Conservation (phyloP, 2,329 filamentous ascomycete genomes). For the Phialophora macrospora region DNA sequence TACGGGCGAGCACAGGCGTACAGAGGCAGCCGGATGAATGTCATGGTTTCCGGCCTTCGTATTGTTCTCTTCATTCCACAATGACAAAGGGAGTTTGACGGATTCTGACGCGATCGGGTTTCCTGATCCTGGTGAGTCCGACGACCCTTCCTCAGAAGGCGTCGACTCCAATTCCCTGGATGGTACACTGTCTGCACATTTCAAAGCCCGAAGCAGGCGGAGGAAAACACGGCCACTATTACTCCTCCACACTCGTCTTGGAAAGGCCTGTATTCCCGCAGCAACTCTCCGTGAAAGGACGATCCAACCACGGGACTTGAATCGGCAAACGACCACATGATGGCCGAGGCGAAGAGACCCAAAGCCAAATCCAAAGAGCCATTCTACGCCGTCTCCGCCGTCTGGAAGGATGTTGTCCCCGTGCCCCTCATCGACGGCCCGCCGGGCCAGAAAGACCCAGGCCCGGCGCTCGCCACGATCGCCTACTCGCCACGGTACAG, state of each 20-base stretch:
- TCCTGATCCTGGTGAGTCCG: neutral
- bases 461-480: conserved; percentile 81
- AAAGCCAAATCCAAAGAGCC: conserved; percentile 35
- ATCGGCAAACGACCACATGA: neutral
- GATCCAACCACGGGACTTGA: neutral
- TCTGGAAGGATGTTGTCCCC: conserved; percentile 83
- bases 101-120: neutral
- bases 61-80: conserved; percentile 34
- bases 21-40: conserved; percentile 1
- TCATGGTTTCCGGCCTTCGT: conserved; percentile 10
- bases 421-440: conserved; percentile 80
- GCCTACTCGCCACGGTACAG: conserved; percentile 88
- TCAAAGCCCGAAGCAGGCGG: neutral
- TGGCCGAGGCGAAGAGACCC: conserved; percentile 34
- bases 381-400: conserved; percentile 68
- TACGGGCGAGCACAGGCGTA: neutral
- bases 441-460: conserved; percentile 31
- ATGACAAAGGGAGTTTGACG: neutral
- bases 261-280: no score
- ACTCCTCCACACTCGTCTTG: neutral
- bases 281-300: neutral
- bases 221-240: neutral
- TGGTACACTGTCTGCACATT: neutral
- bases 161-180: neutral
- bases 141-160: neutral